Base-by-base conservation (phyloP, 129 eudicot genomes). In the Smallanthus sonchifolius region DNA sequence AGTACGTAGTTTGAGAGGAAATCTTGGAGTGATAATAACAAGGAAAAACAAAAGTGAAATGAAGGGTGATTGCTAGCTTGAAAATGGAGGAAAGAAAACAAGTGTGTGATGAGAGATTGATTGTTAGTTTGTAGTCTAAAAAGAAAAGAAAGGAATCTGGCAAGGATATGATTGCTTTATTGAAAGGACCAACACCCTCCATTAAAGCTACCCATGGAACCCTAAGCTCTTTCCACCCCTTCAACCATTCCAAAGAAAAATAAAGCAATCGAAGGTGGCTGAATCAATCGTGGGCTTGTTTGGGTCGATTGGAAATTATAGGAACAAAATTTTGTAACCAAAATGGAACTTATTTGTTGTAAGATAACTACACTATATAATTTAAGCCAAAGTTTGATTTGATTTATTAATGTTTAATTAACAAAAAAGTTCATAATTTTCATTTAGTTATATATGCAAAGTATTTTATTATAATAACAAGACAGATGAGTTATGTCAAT, bases 171-270 rank as follows among this genome's bases (percentile, higher is more conserved):
- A 65, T 40, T 72, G 78, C 83, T 79, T 79, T 79, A 72, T 65
- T 65, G 83, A 79, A 72, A 72, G 83, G 60, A 73, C 51, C 78
- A 79, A 65, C 69, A 66, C 60, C 69, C 73, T 64, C 82, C 67
- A 64, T 79, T 79, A 72, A 64, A 79, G 83, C 71, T 45, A 78
- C 66, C 61, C 49, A 79, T 79, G 77, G 83, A 72, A 79, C 83
- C 82, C 82, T 71, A 78, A 71, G 82, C 66, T 49, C 14, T 64
- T 51, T 66, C 57, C 28, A 28, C 67, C 69, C 74, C 47, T 76
- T 56, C 61, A 76, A 67, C 44, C 63, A 44, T 38, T 60, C 70
- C 60, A 67, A 57, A 68, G 2, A 36, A 36, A 65, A 38, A 34
- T 77, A 45, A 78, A 47, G 56, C 20, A 48, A 60, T 77, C 63